These are phyloP conservation scores for Fonsecaea pugnacius DNA, from an alignment of 2,329 filamentous ascomycete genomes.

Conservation along the genomic window DNA sequence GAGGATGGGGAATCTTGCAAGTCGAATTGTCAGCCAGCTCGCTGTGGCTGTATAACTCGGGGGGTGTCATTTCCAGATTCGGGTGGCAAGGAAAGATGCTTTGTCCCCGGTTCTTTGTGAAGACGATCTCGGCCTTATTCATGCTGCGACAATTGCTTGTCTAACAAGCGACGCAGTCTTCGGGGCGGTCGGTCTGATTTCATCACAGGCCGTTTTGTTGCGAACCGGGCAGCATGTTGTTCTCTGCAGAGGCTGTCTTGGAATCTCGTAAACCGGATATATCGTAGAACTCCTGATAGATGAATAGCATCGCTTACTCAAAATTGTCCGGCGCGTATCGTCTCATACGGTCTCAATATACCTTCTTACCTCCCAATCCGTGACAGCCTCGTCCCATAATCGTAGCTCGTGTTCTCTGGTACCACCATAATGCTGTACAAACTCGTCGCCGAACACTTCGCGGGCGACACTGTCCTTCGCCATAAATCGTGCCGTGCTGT, in stretches of 20 bases:
- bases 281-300: background rate
- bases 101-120: background rate
- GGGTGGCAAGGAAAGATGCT: background rate
- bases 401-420: slow-evolving; percentile 89
- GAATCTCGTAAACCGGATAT: background rate
- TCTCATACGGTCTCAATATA: slow-evolving; percentile 38
- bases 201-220: background rate
- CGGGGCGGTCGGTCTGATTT: background rate
- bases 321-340: slow-evolving; percentile 22
- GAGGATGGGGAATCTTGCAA: background rate
- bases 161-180: too few species aligned
- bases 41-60: background rate
- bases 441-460: slow-evolving; percentile 90
- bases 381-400: slow-evolving; percentile 93
- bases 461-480: slow-evolving; percentile 81
- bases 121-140: background rate
- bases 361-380: slow-evolving; percentile 76
- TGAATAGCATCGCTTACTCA: slow-evolving; percentile 1
- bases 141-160: background rate
- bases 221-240: background rate
- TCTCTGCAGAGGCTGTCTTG: background rate
- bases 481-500: slow-evolving; percentile 80
- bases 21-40: background rate
- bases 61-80: background rate
- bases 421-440: slow-evolving; percentile 93